Evolutionary conservation across 2,329 filamentous ascomycete genomes (phyloP).

Genomic region (Pseudogymnoascus verrucosus): DNA sequence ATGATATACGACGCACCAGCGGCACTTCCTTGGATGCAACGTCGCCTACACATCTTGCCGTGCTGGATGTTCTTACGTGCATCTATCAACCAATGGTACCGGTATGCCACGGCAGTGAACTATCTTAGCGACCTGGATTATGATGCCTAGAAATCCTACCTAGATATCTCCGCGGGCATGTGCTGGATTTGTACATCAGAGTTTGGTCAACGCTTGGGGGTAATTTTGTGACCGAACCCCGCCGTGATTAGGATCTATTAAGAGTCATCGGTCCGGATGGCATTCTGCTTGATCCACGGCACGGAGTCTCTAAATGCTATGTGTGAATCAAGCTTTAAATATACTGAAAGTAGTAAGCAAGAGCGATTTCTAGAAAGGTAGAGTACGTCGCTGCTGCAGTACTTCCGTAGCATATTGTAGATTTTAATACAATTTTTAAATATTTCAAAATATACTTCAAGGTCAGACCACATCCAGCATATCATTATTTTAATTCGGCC

Average conservation of each 20-base stretch:
- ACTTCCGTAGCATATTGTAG: too few species aligned
- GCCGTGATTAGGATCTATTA: background rate
- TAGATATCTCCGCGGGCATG: background rate
- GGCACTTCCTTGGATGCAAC: background rate
- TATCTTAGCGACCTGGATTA: background rate
- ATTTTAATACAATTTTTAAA: background rate
- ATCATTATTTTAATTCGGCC: background rate
- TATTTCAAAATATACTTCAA: background rate
- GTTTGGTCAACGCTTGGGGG: background rate
- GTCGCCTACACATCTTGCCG: too few species aligned
- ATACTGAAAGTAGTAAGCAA: too few species aligned
- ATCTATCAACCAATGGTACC: background rate
- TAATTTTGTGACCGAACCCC: background rate
- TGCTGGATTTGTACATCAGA: background rate
- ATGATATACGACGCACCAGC: background rate
- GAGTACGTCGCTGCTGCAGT: too few species aligned
- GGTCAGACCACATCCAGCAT: background rate
- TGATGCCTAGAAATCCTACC: background rate
- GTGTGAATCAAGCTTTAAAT: too few species aligned
- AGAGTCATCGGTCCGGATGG: background rate
- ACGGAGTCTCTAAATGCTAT: background rate
- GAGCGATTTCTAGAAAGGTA: too few species aligned
- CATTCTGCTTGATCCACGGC: background rate
- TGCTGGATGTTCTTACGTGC: background rate
- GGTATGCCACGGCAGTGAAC: background rate